A percentile compares a stretch with the other conserved stretches of the same genome.
Conservation (phyloP, 768 basidiomycete genomes). For the Amanita pseudoporphyria region DNA sequence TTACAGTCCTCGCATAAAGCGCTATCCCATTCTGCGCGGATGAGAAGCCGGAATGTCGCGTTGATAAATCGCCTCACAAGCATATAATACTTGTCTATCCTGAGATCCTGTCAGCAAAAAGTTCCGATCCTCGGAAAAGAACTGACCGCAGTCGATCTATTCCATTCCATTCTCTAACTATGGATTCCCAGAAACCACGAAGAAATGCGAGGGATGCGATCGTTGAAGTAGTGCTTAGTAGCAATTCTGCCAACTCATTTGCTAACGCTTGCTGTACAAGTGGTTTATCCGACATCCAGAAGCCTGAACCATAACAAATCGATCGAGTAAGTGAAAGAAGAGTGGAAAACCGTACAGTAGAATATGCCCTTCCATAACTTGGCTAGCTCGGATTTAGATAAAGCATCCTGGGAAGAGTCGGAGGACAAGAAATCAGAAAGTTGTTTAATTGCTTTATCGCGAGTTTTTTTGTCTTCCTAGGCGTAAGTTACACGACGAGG, state of each 20-base stretch:
- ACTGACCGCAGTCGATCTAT: slow-evolving; percentile 83
- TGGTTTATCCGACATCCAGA: slow-evolving; percentile 99
- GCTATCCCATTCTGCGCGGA: slow-evolving; percentile 59
- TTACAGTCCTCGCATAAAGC: slow-evolving; percentile 51
- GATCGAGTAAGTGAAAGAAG: not conserved
- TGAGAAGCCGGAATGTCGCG: slow-evolving; percentile 74
- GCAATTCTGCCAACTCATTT: slow-evolving; percentile 70
- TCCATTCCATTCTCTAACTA: slow-evolving; percentile 87
- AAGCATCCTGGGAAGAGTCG: slow-evolving; percentile 42
- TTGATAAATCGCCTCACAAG: slow-evolving; percentile 85
- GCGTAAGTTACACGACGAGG: slow-evolving; percentile 10
- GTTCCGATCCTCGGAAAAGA: slow-evolving; percentile 3
- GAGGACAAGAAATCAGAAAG: slow-evolving; percentile 69
- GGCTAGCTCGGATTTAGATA: slow-evolving; percentile 71
- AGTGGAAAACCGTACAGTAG: slow-evolving; percentile 56
- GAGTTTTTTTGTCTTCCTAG: slow-evolving; percentile 72
- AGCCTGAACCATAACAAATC: slow-evolving; percentile 44
- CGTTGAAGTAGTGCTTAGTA: slow-evolving; percentile 55
- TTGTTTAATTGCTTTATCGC: slow-evolving; percentile 84
- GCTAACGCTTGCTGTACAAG: slow-evolving; percentile 91
- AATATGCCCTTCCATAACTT: slow-evolving; percentile 98
- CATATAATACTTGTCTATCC: slow-evolving; percentile 97
- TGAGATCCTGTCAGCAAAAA: slow-evolving; percentile 20
- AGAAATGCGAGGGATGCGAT: slow-evolving; percentile 65
- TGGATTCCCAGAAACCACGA: slow-evolving; percentile 84